Base-by-base conservation (phyloP, 2,329 filamentous ascomycete genomes). In the Escovopsis sp. region DNA sequence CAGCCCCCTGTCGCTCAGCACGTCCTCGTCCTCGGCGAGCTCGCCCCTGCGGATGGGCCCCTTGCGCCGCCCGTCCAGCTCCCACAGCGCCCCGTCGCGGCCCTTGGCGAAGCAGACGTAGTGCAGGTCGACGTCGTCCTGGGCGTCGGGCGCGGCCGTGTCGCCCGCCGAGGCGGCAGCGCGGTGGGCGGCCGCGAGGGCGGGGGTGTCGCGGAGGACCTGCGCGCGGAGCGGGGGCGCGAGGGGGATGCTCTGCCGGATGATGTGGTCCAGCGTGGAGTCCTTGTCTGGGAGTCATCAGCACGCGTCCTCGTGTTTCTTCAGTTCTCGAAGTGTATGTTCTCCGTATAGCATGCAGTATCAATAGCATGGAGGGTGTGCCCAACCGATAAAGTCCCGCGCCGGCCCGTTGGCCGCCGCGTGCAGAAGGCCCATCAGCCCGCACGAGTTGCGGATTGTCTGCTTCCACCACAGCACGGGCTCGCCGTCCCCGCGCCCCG, bases 381-480 rank as follows among this genome's bases (percentile, higher is more conserved):
- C 64, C 53, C 46, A 59, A 66, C 73, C 61, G 43, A 94, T 73
- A 42, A 80, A 73, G 4, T 65, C 62, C 43, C 73, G 66, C 1
- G 84, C 81, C 1, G 72, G 70, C 0, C 87, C 87, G 60, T 96
- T 98, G 38, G 72, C 72, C 0, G 85, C 75, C 15, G 81, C 83
- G 58, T 96, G 91, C 38, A 96, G 60, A 26, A 96, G 63, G 0
- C 84, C 91, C 67, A 95, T 94, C 37, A 94, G 66, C 0, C 89
- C 89, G 60, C 89, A 96, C 1, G 89, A 86, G 59, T 96, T 94
- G 47, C 83, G 75, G 53, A 96, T 95, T 0, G 88, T 96, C 66
- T 96, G 89, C 52, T 77, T 83, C 71, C 88, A 96, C 91, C 89
- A 98, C 7, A 94, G 56, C 0, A 95, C 85, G 5, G 85, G 80